Evolutionary conservation across 1,139 yeast genomes (phyloP).

Genomic region (Protomyces arabidopsidicola): DNA sequence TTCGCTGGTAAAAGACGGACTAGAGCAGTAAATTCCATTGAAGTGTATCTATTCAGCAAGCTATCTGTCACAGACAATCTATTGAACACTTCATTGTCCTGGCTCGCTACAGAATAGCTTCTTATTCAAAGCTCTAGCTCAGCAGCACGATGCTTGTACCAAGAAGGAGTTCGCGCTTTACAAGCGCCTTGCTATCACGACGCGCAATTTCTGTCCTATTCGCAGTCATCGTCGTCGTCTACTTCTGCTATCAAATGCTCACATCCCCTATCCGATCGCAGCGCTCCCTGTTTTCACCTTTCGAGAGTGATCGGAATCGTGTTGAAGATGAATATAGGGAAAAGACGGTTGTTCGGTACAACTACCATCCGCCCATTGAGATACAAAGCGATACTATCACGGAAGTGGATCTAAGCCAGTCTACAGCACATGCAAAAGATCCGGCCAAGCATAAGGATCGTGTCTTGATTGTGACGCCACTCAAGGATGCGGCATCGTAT

Average conservation of each 20-base stretch:
- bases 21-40: too few relatives aligned
- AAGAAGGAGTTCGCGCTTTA: neutral
- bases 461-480: slow-evolving; percentile 67
- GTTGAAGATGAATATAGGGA: neutral
- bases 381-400: slow-evolving; percentile 37
- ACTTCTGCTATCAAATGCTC: neutral
- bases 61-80: too few relatives aligned
- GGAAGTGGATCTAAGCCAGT: slow-evolving; percentile 47
- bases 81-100: too few relatives aligned
- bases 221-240: neutral
- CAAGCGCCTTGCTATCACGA: neutral
- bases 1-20: too few relatives aligned
- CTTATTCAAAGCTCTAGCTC: neutral
- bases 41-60: too few relatives aligned
- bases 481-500: slow-evolving; percentile 76
- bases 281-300: neutral
- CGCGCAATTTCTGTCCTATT: neutral
- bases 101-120: too few relatives aligned
- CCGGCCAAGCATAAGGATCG: slow-evolving; percentile 61
- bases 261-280: neutral
- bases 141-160: neutral
- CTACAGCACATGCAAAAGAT: slow-evolving; percentile 33
- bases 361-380: slow-evolving; percentile 35
- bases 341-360: neutral
- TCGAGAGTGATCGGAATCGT: neutral